Evolutionary conservation across 371 early-diverging fungal genomes (phyloP).

Genomic region (Cokeromyces recurvatus): DNA sequence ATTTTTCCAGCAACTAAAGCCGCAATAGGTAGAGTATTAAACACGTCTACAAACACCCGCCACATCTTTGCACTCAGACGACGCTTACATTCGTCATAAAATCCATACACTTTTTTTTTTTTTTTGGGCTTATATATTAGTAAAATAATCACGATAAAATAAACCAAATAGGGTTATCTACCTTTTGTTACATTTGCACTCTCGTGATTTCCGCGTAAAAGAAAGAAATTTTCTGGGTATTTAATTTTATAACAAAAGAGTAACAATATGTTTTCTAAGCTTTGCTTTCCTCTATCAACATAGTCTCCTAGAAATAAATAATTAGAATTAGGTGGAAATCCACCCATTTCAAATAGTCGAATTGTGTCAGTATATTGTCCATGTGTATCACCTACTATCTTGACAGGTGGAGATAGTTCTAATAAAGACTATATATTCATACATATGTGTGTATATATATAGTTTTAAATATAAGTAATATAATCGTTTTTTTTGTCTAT

Average conservation of each 20-base stretch:
- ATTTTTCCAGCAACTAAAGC: slow-evolving; percentile 96
- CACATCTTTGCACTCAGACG: slow-evolving; percentile 91
- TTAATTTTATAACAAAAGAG: slow-evolving; percentile 97
- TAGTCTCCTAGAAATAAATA: slow-evolving; percentile 98
- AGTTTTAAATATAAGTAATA: neutral
- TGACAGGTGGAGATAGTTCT: slow-evolving; percentile 96
- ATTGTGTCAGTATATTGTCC: slow-evolving; percentile 94
- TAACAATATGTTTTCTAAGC: slow-evolving; percentile 90
- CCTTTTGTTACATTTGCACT: slow-evolving; percentile 93
- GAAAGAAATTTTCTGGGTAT: slow-evolving; percentile 94
- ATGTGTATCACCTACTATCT: slow-evolving; percentile 96
- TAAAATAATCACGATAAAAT: neutral
- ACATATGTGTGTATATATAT: neutral
- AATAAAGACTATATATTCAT: slow-evolving; percentile 59
- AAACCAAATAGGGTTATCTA: slow-evolving; percentile 33
- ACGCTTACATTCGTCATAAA: slow-evolving; percentile 99
- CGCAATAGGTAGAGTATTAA: slow-evolving; percentile 97
- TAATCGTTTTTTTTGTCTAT: too few species aligned
- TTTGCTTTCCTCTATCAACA: slow-evolving; percentile 97
- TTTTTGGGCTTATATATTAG: slow-evolving; percentile 39
- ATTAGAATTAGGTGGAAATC: slow-evolving; percentile 84
- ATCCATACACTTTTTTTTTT: slow-evolving; percentile 85
- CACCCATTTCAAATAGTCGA: slow-evolving; percentile 85
- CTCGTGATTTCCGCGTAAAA: slow-evolving; percentile 99
- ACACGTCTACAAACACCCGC: slow-evolving; percentile 97